phyloP scores from a whole-genome alignment of 495 filamentous ascomycete genomes.

The Lasiosphaeria miniovina region DNA sequence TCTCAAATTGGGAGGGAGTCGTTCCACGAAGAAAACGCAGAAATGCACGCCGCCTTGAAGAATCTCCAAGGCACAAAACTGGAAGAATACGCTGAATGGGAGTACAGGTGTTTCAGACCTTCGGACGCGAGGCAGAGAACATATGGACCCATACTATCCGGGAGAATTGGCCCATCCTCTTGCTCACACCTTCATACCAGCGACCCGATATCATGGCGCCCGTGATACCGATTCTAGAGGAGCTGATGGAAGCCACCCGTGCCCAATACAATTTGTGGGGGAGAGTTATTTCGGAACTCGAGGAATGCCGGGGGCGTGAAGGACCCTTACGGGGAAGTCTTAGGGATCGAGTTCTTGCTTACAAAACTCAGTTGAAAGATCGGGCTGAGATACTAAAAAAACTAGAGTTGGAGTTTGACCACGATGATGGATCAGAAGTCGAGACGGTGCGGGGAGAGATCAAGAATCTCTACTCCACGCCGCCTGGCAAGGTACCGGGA shows the following conservation, averaged over 20 bases:
- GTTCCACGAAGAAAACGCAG: too few relatives aligned
- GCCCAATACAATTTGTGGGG: neutral
- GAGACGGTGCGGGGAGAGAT: too few relatives aligned
- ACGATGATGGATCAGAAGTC: too few relatives aligned
- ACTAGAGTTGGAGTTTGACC: too few relatives aligned
- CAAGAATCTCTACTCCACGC: too few relatives aligned
- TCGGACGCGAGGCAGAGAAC: constrained; percentile 6
- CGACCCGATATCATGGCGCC: constrained; percentile 5
- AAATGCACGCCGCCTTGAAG: too few relatives aligned
- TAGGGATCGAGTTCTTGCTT: neutral
- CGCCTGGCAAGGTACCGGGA: too few relatives aligned
- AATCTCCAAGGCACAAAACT: neutral
- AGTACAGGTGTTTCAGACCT: constrained; percentile 1
- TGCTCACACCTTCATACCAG: neutral
- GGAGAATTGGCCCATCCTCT: neutral
- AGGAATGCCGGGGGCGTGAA: neutral
- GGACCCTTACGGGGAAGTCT: neutral
- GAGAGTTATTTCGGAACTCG: neutral
- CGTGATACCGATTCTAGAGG: constrained; percentile 2
- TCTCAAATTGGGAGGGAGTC: too few relatives aligned
- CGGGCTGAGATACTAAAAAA: neutral
- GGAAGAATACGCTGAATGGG: neutral
- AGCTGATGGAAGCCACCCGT: constrained; percentile 2
- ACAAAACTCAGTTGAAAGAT: neutral
- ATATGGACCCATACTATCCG: neutral